Percentiles rank a stretch among this genome's conserved stretches.
phyloP scores from a whole-genome alignment of 768 basidiomycete species.

The Pleurotus eryngii region DNA sequence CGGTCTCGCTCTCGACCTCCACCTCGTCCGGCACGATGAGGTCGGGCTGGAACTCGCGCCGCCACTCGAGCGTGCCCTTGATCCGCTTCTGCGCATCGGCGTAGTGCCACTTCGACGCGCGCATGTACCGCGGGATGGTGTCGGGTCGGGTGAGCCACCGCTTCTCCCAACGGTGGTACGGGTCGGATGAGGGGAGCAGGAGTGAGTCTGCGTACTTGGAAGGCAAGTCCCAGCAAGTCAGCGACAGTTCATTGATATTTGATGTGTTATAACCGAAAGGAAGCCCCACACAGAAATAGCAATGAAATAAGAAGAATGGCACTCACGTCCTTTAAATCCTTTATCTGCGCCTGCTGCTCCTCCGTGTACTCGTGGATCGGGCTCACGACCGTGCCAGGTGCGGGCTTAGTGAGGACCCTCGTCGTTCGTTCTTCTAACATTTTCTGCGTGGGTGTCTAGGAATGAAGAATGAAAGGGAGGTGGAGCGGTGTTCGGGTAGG shows the following conservation, averaged over 20 bases:
- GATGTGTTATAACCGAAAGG: neutral
- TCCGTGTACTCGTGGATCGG: constrained; percentile 61
- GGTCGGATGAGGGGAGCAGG: constrained; percentile 60
- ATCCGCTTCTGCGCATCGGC: constrained; percentile 77
- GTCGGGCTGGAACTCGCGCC: constrained; percentile 82
- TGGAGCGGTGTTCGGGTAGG: neutral
- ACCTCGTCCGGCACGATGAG: constrained; percentile 80
- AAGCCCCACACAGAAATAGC: neutral
- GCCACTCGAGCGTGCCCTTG: constrained; percentile 78
- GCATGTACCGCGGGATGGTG: constrained; percentile 74
- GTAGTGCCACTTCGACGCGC: constrained; percentile 82
- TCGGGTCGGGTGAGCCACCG: constrained; percentile 64
- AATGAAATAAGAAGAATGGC: neutral
- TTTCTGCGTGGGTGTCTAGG: neutral
- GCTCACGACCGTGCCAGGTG: constrained; percentile 44
- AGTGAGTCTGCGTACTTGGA: constrained; percentile 65
- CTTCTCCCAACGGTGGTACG: constrained; percentile 74
- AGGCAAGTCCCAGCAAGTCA: too few relatives aligned
- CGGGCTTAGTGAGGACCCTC: constrained; percentile 54
- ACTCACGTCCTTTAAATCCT: constrained; percentile 59
- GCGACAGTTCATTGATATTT: too few relatives aligned
- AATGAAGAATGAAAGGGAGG: constrained; percentile 8
- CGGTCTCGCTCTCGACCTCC: constrained; percentile 76
- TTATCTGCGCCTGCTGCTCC: constrained; percentile 57
- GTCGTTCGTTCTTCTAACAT: constrained; percentile 25